These are phyloP conservation scores for Syzygium jambos DNA, from an alignment of 345 rosid species.

Conservation along the genomic window DNA sequence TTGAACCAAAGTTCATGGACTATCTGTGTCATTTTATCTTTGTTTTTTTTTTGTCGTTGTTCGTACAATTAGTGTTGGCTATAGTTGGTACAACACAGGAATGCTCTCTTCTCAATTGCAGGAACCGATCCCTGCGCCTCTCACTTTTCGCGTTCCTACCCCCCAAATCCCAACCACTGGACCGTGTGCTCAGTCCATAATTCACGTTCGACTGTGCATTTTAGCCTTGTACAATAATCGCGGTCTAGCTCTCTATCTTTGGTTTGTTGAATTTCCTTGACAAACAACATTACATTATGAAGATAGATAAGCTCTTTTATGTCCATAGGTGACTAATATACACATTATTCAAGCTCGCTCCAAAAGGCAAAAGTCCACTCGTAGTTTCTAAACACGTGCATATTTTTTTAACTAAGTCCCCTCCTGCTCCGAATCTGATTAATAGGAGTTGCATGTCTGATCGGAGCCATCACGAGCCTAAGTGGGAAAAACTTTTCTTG, in stretches of 20 bases:
- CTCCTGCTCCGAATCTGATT: not conserved
- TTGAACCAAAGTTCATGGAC: too few species aligned
- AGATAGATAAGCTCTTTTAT: not conserved
- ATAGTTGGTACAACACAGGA: not conserved
- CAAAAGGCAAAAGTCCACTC: not conserved
- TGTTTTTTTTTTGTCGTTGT: not conserved
- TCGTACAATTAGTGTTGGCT: too few species aligned
- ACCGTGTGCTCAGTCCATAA: not conserved
- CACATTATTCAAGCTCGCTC: not conserved
- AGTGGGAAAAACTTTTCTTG: not conserved
- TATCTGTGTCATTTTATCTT: too few species aligned
- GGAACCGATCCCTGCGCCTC: too few species aligned
- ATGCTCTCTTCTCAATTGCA: not conserved
- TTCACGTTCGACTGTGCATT: not conserved
- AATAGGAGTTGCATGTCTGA: not conserved
- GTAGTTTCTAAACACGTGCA: not conserved
- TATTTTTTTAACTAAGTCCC: not conserved
- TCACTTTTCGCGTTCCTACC: too few species aligned
- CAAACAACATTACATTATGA: not conserved
- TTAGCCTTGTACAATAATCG: too few species aligned
- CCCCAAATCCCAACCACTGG: too few species aligned
- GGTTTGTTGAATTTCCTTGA: not conserved
- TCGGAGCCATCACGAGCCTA: not conserved
- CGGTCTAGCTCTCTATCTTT: not conserved
- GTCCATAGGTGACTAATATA: not conserved